Conservation (phyloP, 768 basidiomycete species). For the Naganishia friedmannii region DNA sequence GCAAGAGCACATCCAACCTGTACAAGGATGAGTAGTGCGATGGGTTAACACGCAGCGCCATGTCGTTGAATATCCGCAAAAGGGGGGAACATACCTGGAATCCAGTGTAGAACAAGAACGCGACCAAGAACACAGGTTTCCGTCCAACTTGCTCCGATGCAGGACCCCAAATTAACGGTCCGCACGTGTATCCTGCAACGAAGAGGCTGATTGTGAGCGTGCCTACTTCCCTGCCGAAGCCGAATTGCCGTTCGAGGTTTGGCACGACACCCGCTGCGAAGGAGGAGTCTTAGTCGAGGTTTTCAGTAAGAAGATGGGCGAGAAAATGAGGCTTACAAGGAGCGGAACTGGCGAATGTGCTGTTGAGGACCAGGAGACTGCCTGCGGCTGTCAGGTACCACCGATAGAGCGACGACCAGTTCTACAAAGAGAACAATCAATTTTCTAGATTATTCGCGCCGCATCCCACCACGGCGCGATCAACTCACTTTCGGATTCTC, state of each 20-base stretch:
- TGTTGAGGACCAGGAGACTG: slow-evolving; percentile 48
- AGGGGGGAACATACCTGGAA: slow-evolving; percentile 34
- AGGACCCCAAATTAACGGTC: slow-evolving; percentile 49
- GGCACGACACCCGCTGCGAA: slow-evolving; percentile 40
- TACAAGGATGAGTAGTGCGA: slow-evolving; percentile 32
- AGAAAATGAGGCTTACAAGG: slow-evolving; percentile 33
- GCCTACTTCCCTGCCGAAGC: slow-evolving; percentile 46
- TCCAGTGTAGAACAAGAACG: slow-evolving; percentile 49
- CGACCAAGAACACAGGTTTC: slow-evolving; percentile 51
- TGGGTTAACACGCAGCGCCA: neutral
- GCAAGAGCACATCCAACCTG: slow-evolving; percentile 53
- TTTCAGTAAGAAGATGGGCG: neutral
- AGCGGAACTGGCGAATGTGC: slow-evolving; percentile 49
- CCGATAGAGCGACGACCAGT: slow-evolving; percentile 46
- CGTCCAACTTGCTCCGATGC: slow-evolving; percentile 52
- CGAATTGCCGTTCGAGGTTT: slow-evolving; percentile 42
- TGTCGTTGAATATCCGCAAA: neutral
- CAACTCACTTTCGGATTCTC: slow-evolving; percentile 43
- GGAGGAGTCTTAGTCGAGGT: neutral
- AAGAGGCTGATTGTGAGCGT: slow-evolving; percentile 46
- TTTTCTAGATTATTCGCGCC: neutral
- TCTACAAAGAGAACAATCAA: slow-evolving; percentile 20
- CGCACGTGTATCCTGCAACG: slow-evolving; percentile 47
- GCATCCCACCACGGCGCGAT: slow-evolving; percentile 22
- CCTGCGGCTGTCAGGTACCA: slow-evolving; percentile 48